Base-by-base conservation (phyloP, 768 basidiomycete species). In the Termitomyces sp. region DNA sequence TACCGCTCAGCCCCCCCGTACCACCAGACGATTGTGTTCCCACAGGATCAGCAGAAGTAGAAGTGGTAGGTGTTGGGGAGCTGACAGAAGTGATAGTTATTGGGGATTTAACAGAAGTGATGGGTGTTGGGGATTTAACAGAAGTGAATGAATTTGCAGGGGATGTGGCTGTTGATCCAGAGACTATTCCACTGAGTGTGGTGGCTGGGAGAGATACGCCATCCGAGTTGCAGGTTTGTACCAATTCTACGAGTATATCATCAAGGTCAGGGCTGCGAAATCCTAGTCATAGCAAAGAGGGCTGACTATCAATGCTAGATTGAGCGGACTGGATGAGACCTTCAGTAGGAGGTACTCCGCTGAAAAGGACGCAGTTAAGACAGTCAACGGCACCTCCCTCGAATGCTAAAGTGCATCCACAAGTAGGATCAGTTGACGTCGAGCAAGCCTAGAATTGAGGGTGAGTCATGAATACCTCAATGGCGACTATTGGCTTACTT, bases 131-230 rank as follows among this genome's bases (percentile, higher is more conserved):
- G 23, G 14, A 12, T 1, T 44, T n/a, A 8, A 23, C 46, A 33
- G 57, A 53, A 21, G 51, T 42, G 15, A 31, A 23, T 15, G 46
- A 21, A 33, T 53, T 57, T 21, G 37, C 47, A 28, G 35, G 37
- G 5, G 41, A 30, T 4, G 57, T 54, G 12, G 53, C 48, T 1
- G 55, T 57, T 26, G 57, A 19, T 42, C 14, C 48, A 5, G 55
- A 50, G 5, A 53, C 38, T 23, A 23, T 56, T 7, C 61, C 61
- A 9, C 52, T 46, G 31, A 62, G 28, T 7, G 61, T 60, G 7
- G 61, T 62, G 3, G 37, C 56, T 28, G 61, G 61, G 7, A 62
- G 51, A 23, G 21, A 1, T 28, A 57, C 56, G 17, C 61, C 61
- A 28, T 50, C 59, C 17, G 15, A 14, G 3, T 54, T 40, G 15